Percentiles rank a stretch among this genome's conserved stretches.
Evolutionary conservation across 106 monocot genomes (phyloP).

Genomic region (Allium fistulosum): DNA sequence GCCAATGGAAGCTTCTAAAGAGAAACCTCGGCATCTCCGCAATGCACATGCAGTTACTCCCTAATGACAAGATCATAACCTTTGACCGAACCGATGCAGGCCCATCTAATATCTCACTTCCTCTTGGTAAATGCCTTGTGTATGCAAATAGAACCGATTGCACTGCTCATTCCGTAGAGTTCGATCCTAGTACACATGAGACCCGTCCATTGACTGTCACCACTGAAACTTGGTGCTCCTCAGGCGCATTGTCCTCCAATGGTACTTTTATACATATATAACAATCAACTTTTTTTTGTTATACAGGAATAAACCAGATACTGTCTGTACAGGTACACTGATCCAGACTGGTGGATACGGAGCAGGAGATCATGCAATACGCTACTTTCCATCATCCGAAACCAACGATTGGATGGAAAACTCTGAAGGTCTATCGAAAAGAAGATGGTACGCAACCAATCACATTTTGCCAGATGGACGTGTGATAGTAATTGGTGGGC

Average conservation of each 20-base stretch:
- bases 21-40: slow-evolving; percentile 22
- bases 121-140: slow-evolving; percentile 1
- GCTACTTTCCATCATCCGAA: slow-evolving; percentile 10
- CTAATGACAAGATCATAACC: slow-evolving; percentile 8
- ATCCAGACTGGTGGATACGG: slow-evolving; percentile 17
- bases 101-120: slow-evolving; percentile 23
- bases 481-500: slow-evolving; percentile 20
- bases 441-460: slow-evolving; percentile 23
- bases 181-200: slow-evolving; percentile 9
- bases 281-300: too few species aligned
- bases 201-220: slow-evolving; percentile 22
- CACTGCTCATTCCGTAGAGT: slow-evolving; percentile 33
- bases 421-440: neutral
- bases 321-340: slow-evolving; percentile 2
- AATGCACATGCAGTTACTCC: slow-evolving; percentile 26
- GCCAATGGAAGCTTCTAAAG: slow-evolving; percentile 15
- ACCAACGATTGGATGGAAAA: slow-evolving; percentile 21
- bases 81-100: slow-evolving; percentile 27
- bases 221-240: slow-evolving; percentile 58
- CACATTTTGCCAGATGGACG: slow-evolving; percentile 14
- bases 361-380: slow-evolving; percentile 15
- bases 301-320: too few species aligned
- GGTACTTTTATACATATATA: slow-evolving; percentile 29
- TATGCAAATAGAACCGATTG: slow-evolving; percentile 13
- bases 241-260: slow-evolving; percentile 31